phyloP scores from a whole-genome alignment of 306 rosid genomes.

The Corylus avellana region DNA sequence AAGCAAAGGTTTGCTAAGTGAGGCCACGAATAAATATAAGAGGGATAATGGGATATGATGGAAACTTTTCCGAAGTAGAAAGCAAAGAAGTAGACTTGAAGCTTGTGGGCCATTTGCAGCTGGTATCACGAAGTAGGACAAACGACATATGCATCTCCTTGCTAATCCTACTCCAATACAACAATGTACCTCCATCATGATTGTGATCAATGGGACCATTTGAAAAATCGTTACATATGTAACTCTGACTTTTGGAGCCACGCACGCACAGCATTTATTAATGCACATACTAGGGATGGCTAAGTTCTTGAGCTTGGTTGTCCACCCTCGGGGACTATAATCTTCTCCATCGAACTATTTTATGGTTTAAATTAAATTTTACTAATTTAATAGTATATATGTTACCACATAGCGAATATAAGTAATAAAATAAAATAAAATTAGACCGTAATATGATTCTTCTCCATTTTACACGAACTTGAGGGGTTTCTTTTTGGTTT shows the following conservation, averaged over 20 bases:
- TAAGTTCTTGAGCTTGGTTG: background rate
- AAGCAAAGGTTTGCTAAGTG: background rate
- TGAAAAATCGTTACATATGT: background rate
- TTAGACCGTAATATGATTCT: too few relatives aligned
- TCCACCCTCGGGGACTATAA: background rate
- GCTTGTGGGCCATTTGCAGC: background rate
- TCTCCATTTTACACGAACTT: too few relatives aligned
- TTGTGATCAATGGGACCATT: conserved; percentile 37
- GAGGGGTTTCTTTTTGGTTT: too few relatives aligned
- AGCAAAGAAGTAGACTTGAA: background rate
- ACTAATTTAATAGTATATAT: too few relatives aligned
- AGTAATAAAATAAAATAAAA: too few relatives aligned
- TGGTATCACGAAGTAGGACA: conserved; percentile 7
- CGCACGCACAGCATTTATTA: background rate
- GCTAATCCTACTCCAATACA: conserved; percentile 6
- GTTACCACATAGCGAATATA: too few relatives aligned
- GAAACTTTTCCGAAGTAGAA: background rate
- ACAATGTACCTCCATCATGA: background rate
- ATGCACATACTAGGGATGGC: background rate
- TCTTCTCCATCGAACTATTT: too few relatives aligned
- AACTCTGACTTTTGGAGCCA: background rate
- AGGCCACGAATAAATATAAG: conserved; percentile 10
- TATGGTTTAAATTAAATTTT: too few relatives aligned
- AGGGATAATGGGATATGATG: conserved; percentile 1
- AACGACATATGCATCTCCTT: conserved; percentile 24